Evolutionary conservation across 495 filamentous ascomycete genomes (phyloP), one percentile per base, ranked within the genome.

Genomic region (Echria macrotheca): DNA sequence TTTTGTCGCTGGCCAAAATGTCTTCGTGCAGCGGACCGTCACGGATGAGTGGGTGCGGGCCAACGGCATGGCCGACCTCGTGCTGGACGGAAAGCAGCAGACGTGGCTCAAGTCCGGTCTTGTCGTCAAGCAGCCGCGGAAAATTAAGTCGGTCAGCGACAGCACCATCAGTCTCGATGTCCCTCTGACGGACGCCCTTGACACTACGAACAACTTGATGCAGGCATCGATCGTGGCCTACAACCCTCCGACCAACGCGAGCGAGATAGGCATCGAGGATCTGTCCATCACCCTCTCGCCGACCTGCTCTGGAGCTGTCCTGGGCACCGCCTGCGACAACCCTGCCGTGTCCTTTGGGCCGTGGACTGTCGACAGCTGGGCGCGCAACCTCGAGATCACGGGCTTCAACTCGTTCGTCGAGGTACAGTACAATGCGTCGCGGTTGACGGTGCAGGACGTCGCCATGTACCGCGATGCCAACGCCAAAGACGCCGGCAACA

Each of bases 331-430:
- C 10, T 55, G 53, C 36, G 44, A 45, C 47, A 35, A 35, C 2
- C 35, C 36, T 22, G 53, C 53, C 14, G 38, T 55, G 5, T 46
- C 40, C 41, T 37, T 55, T 10, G 12, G 23, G 8, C 41, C 53
- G 21, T 50, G 47, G 40, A 46, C 40, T 5, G 25, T 23, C 11
- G 41, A 50, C 33, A 45, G 38, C n/a, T 55, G 49, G 32, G 39
- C 49, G 5, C 53, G 47, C 11, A 37, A 50, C 4, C 41, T 55
- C 11, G 44, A 44, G 43, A 21, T 55, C 8, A 47, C 47, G 2
- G 53, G 53, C 11, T 55, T 55, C 53, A 55, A 55, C 47, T 39
- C 24, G 7, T 50, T 44, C 19, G 22, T 55, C 41, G 31, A 24
- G 3, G 22, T 47, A 5, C 28, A 50, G 40, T 15, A 32, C 39